Conservation (phyloP, 805 yeast species). For the Candida boleticola region DNA sequence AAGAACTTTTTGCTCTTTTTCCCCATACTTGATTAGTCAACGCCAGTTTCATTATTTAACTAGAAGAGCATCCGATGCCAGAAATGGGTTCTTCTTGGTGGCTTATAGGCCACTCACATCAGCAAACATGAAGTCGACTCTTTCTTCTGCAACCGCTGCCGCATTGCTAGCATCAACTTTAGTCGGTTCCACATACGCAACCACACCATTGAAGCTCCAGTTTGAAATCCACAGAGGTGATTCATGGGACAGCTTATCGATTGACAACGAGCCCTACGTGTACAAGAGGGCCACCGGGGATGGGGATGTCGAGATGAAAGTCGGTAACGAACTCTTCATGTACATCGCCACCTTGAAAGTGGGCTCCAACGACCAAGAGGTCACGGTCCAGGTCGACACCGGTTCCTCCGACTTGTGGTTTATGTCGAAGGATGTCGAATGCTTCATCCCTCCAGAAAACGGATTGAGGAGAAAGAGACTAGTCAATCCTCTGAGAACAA, state of each 20-base stretch:
- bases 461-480: background rate
- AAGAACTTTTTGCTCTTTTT: no score
- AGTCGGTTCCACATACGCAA: background rate
- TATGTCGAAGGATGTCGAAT: slow-evolving; percentile 28
- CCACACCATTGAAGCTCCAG: background rate
- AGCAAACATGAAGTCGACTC: background rate
- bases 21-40: no score
- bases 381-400: slow-evolving; percentile 36
- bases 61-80: background rate
- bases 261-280: background rate
- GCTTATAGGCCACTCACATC: no score
- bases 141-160: background rate
- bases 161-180: background rate
- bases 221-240: background rate
- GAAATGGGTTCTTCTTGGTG: background rate
- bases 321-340: slow-evolving; percentile 25
- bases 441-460: slow-evolving; percentile 7
- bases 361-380: slow-evolving; percentile 27
- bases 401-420: slow-evolving; percentile 46
- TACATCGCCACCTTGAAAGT: slow-evolving; percentile 24
- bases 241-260: background rate
- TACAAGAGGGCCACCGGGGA: background rate
- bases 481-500: background rate
- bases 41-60: no score
- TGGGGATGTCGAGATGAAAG: slow-evolving; percentile 15